These are phyloP conservation scores for Russula ochroleuca DNA, from an alignment of 768 basidiomycete genomes.

Conservation along the genomic window DNA sequence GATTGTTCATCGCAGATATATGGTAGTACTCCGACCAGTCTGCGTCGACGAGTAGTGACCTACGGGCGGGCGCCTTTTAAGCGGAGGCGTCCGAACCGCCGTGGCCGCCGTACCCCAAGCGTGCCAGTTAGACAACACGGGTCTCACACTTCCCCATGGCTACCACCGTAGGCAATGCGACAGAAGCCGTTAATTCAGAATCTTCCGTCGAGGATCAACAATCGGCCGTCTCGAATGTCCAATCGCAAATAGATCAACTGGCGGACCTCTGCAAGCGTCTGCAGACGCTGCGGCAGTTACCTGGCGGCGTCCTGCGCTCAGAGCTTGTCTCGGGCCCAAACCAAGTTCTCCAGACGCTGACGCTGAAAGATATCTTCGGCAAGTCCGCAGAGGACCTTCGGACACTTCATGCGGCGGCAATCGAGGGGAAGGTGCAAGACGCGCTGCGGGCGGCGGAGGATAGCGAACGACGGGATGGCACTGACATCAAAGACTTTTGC, in stretches of 20 bases:
- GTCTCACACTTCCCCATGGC: constrained; percentile 6
- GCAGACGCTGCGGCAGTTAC: constrained; percentile 23
- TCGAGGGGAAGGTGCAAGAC: constrained; percentile 52
- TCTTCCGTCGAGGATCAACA: constrained; percentile 11
- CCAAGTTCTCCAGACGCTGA: constrained; percentile 6
- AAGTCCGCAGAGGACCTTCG: constrained; percentile 42
- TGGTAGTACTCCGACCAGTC: background rate
- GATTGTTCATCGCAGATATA: background rate
- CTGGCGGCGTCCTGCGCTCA: constrained; percentile 20
- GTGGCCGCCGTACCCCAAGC: too few relatives aligned
- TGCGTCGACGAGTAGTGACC: background rate
- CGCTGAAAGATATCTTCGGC: constrained; percentile 14
- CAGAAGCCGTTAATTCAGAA: constrained; percentile 2
- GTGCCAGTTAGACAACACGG: background rate
- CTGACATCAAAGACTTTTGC: constrained; percentile 43
- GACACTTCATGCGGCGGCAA: constrained; percentile 45
- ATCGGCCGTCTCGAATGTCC: constrained; percentile 14
- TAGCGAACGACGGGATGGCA: constrained; percentile 51
- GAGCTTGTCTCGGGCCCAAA: constrained; percentile 12
- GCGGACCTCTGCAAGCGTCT: constrained; percentile 25
- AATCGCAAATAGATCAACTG: constrained; percentile 27
- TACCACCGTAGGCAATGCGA: background rate
- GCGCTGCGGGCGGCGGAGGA: constrained; percentile 52
- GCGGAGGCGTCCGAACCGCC: background rate
- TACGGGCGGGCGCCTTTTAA: background rate